A percentile compares a stretch with the other conserved stretches of the same genome.
Conservation (phyloP, 345 rosid species). For the Eucalyptus paniculata region DNA sequence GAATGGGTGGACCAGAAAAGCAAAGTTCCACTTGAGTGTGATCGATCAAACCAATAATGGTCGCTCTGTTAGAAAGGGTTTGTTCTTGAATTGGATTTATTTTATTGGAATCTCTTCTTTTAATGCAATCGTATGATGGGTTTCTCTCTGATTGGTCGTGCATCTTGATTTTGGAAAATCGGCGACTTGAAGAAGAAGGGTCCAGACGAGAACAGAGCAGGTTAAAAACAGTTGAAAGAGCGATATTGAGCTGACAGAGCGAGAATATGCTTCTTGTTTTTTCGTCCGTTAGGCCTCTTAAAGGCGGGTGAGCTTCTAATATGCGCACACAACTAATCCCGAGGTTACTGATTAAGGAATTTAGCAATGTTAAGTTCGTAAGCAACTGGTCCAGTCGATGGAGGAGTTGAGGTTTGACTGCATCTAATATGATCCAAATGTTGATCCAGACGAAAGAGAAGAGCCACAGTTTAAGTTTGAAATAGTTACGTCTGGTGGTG, state of each 20-base stretch:
- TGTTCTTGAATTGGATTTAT: background rate
- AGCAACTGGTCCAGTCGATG: background rate
- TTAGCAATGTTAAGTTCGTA: background rate
- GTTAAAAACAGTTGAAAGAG: background rate
- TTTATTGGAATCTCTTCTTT: background rate
- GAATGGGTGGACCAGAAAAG: conserved; percentile 8
- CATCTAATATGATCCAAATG: background rate
- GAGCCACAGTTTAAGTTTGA: background rate
- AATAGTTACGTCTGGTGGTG: background rate
- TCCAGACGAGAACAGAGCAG: background rate
- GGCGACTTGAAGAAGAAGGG: background rate
- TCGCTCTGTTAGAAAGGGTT: background rate
- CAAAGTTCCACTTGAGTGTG: background rate
- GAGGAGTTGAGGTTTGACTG: background rate
- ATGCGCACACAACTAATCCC: background rate
- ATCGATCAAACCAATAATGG: background rate
- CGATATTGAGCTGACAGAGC: background rate
- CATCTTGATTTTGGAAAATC: background rate
- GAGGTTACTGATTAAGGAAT: background rate
- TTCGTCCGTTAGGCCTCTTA: background rate
- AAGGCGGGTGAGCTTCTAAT: background rate
- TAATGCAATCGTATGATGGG: background rate
- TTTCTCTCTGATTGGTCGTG: background rate
- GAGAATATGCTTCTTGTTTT: background rate
- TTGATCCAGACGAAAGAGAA: background rate